Conservation (phyloP, 371 early-diverging fungal species). For the Mucor saturninus region DNA sequence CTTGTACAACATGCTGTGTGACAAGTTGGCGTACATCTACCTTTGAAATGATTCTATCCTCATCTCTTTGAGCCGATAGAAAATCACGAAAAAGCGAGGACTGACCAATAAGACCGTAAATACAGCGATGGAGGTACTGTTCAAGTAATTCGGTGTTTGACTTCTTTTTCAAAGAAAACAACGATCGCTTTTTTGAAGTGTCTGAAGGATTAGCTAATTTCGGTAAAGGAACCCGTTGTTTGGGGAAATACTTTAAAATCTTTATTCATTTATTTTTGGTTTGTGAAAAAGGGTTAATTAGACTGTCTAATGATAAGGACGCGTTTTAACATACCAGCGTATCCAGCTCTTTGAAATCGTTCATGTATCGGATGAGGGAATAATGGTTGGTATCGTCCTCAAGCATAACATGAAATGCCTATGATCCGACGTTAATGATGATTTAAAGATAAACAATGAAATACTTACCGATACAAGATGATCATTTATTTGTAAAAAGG, state of each 20-base stretch:
- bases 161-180: slow-evolving; percentile 22
- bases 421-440: background rate
- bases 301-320: background rate
- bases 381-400: slow-evolving; percentile 52
- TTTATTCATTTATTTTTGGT: slow-evolving; percentile 20
- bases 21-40: slow-evolving; percentile 16
- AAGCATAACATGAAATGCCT: slow-evolving; percentile 63
- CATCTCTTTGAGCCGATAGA: slow-evolving; percentile 50
- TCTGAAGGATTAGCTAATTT: slow-evolving; percentile 8
- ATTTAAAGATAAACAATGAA: background rate
- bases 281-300: background rate
- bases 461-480: slow-evolving; percentile 24
- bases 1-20: slow-evolving; percentile 19
- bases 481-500: slow-evolving; percentile 14
- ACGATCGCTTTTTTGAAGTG: background rate
- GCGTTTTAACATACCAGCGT: slow-evolving; percentile 46
- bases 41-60: slow-evolving; percentile 40
- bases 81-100: slow-evolving; percentile 53
- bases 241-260: slow-evolving; percentile 28
- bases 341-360: slow-evolving; percentile 66
- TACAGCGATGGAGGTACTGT: slow-evolving; percentile 38
- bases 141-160: slow-evolving; percentile 46
- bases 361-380: slow-evolving; percentile 56
- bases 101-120: slow-evolving; percentile 26
- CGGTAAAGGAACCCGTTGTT: slow-evolving; percentile 27